Percentiles rank a stretch among this genome's conserved stretches.
Conservation (phyloP, 2,329 filamentous ascomycete genomes). For the Hypomyces perniciosus region DNA sequence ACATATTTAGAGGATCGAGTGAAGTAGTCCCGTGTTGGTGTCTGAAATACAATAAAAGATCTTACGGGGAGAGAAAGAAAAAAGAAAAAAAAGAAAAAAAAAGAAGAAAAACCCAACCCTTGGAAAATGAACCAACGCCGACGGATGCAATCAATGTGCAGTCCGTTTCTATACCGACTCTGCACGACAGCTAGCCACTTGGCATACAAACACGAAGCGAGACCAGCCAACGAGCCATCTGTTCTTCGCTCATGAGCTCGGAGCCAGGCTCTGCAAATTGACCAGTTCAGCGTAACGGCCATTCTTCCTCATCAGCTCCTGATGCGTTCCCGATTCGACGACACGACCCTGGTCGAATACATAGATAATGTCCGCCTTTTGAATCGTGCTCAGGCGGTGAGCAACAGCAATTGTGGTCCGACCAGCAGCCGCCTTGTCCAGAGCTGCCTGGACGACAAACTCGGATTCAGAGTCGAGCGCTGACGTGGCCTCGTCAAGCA, state of each 20-base stretch:
- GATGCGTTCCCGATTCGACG: constrained; percentile 77
- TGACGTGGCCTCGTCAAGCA: constrained; percentile 76
- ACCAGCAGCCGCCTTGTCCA: constrained; percentile 76
- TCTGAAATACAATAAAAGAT: neutral
- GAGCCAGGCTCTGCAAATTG: constrained; percentile 71
- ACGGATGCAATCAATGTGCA: too few relatives aligned
- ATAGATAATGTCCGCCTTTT: constrained; percentile 90
- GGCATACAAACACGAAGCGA: too few relatives aligned
- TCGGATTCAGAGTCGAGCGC: constrained; percentile 73
- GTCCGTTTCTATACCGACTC: too few relatives aligned
- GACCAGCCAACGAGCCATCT: too few relatives aligned
- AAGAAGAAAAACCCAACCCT: neutral
- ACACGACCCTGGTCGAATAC: constrained; percentile 90
- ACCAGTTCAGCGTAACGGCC: constrained; percentile 75
- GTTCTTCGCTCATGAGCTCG: constrained; percentile 30
- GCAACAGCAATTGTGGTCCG: constrained; percentile 92
- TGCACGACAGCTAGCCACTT: too few relatives aligned
- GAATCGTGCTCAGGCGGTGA: constrained; percentile 85
- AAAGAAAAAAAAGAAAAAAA: neutral
- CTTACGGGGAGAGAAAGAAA: neutral
- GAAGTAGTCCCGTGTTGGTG: neutral
- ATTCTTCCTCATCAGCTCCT: constrained; percentile 61
- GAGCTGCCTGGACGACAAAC: constrained; percentile 72
- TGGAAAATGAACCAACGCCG: neutral
- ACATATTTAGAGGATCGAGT: neutral